Percentiles rank a stretch among this genome's conserved stretches.
Conservation (phyloP, 495 filamentous ascomycete species). For the Hypoxylon perforatum region DNA sequence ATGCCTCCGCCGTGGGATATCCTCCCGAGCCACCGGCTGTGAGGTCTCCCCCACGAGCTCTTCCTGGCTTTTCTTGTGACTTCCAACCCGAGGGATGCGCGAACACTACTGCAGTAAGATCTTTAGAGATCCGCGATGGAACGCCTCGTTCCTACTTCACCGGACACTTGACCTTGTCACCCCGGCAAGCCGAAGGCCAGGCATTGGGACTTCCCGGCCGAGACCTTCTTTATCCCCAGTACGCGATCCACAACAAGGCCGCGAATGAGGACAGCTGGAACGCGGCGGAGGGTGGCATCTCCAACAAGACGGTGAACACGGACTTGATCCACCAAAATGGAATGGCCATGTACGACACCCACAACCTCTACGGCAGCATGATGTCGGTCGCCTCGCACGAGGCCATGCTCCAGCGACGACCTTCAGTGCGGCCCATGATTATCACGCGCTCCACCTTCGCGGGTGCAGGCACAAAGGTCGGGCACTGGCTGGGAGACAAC, state of each 20-base stretch:
- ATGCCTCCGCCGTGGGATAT: constrained; percentile 64
- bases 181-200: constrained; percentile 45
- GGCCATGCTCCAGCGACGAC: constrained; percentile 77
- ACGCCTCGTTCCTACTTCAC: constrained; percentile 29
- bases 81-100: constrained; percentile 71
- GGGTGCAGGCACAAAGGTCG: constrained; percentile 80
- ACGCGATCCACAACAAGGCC: constrained; percentile 78
- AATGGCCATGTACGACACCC: constrained; percentile 77
- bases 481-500: constrained; percentile 93
- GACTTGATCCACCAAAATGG: constrained; percentile 79
- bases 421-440: constrained; percentile 74
- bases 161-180: constrained; percentile 34
- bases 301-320: constrained; percentile 79
- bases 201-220: constrained; percentile 69
- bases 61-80: constrained; percentile 77
- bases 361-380: constrained; percentile 90
- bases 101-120: constrained; percentile 29
- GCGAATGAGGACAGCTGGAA: constrained; percentile 58
- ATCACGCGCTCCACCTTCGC: constrained; percentile 89
- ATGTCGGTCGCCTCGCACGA: constrained; percentile 75
- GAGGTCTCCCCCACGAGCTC: constrained; percentile 66
- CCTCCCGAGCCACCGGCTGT: constrained; percentile 76
- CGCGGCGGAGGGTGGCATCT: constrained; percentile 67
- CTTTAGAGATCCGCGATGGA: constrained; percentile 35
- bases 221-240: constrained; percentile 77